These are phyloP conservation scores for Crithidia fasciculata DNA, from an alignment of 208 protist species.

Conservation along the genomic window DNA sequence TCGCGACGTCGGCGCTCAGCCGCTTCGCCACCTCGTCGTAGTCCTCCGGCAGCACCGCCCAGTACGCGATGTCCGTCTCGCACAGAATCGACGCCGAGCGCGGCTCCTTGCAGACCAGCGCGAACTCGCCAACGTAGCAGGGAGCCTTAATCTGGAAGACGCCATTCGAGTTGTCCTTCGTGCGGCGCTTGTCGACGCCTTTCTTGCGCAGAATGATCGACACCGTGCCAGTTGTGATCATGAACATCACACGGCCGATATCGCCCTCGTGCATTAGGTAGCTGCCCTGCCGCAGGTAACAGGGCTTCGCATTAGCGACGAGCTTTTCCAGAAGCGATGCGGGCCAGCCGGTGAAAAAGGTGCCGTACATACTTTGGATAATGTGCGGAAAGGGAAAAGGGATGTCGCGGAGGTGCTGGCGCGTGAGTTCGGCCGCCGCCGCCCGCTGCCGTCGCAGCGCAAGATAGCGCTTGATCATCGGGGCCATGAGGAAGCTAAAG, in stretches of 20 bases:
- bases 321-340: slow-evolving; percentile 71
- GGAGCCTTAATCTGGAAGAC: slow-evolving; percentile 75
- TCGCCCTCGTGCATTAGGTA: slow-evolving; percentile 92
- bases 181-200: slow-evolving; percentile 73
- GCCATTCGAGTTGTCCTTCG: slow-evolving; percentile 76
- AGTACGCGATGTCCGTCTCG: slow-evolving; percentile 85
- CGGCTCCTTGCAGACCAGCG: slow-evolving; percentile 88
- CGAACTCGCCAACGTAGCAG: slow-evolving; percentile 91
- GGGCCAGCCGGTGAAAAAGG: slow-evolving; percentile 87
- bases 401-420: slow-evolving; percentile 65
- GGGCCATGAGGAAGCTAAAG: slow-evolving; percentile 68
- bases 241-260: slow-evolving; percentile 86
- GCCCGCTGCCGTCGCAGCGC: slow-evolving; percentile 40
- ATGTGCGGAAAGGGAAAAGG: slow-evolving; percentile 77
- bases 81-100: slow-evolving; percentile 86
- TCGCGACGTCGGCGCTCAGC: slow-evolving; percentile 76
- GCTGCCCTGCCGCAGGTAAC: slow-evolving; percentile 61
- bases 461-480: slow-evolving; percentile 68
- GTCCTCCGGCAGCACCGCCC: slow-evolving; percentile 78
- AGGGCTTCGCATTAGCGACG: slow-evolving; percentile 60
- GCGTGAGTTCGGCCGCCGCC: slow-evolving; percentile 49
- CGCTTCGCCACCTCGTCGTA: slow-evolving; percentile 80
- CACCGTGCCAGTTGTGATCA: slow-evolving; percentile 79
- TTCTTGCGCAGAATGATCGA: slow-evolving; percentile 77
- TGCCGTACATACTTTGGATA: slow-evolving; percentile 84